Evolutionary conservation across 1,284 basidiomycete species (phyloP), one percentile per base, ranked within the genome.

Genomic region (Apiotrichum siamense): DNA sequence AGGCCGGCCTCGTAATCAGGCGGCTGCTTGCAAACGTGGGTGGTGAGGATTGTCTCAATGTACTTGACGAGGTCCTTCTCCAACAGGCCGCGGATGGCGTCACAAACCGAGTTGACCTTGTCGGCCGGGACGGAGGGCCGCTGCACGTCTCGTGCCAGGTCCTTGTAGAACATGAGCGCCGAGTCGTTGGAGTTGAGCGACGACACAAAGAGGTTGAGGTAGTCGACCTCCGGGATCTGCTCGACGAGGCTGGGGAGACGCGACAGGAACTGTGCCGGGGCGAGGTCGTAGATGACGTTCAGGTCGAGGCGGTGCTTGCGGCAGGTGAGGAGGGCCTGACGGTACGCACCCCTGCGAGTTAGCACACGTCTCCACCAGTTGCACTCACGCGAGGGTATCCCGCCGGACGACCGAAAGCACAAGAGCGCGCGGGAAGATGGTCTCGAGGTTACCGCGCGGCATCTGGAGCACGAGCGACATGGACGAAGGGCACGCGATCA

Each of bases 391-490:
- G 43, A 84, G 78, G 12, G 93, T 77, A 65, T 91, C 86, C 44
- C 81, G 77, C 47, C 80, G 79, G 1, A 94, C 84, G 3, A 88
- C 84, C 46, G 85, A 81, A 73, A 97, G 83, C 3, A 97, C 92
- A 55, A 99, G 76, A 1, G 94, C 87, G 29, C 96, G 79, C 1
- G 96, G 96, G 63, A 86, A 89, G 50, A 98, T 85, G 0, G 91
- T 97, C 76, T 99, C 96, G 48, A 99, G 70, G 72, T 98, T 98
- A 0, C 96, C 96, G 60, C 96, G 77, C 0, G 94, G 96, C 92
- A 98, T 98, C 76, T 99, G 96, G 13, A 99, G 75, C 1, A 98
- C 87, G 17, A 97, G 73, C 58, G 80, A 85, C 88, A 96, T 97
- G 9, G 82, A 77, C 56, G 85, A 89, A 3, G 90, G 86, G 0